Evolutionary conservation across 495 filamentous ascomycete genomes (phyloP).

Genomic region (Tuber umbilicatum): DNA sequence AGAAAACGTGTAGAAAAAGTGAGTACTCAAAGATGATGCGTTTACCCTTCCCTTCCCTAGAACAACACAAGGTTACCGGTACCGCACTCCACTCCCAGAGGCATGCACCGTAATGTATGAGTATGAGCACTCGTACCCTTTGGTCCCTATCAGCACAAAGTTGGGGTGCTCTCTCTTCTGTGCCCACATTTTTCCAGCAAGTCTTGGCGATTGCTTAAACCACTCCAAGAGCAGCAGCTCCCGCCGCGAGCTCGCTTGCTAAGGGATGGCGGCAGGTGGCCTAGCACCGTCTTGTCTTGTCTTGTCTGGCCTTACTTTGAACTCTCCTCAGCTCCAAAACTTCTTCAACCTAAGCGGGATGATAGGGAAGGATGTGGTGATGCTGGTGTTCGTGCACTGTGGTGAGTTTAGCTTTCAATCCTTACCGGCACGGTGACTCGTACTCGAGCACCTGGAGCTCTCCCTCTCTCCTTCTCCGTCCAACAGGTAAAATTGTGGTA

Average conservation of each 20-base stretch:
- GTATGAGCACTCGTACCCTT: background rate
- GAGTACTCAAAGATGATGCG: background rate
- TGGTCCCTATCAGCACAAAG: background rate
- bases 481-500: background rate
- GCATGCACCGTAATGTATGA: background rate
- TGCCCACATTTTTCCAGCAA: background rate
- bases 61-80: background rate
- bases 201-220: background rate
- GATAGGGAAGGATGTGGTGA: background rate
- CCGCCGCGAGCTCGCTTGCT: background rate
- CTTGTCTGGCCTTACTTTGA: background rate
- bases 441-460: background rate
- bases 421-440: background rate
- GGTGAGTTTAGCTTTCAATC: background rate
- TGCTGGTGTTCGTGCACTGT: background rate
- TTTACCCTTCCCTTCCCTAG: background rate
- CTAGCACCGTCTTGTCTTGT: background rate
- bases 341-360: background rate
- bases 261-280: background rate
- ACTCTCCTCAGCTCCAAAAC: background rate
- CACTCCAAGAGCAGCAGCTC: background rate
- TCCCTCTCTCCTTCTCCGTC: background rate
- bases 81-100: background rate
- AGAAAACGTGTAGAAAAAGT: background rate
- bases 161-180: background rate